Evolutionary conservation across 164 flowering plant genomes (phyloP), one percentile per base, ranked within the genome.

Genomic region (Macadamia integrifolia): DNA sequence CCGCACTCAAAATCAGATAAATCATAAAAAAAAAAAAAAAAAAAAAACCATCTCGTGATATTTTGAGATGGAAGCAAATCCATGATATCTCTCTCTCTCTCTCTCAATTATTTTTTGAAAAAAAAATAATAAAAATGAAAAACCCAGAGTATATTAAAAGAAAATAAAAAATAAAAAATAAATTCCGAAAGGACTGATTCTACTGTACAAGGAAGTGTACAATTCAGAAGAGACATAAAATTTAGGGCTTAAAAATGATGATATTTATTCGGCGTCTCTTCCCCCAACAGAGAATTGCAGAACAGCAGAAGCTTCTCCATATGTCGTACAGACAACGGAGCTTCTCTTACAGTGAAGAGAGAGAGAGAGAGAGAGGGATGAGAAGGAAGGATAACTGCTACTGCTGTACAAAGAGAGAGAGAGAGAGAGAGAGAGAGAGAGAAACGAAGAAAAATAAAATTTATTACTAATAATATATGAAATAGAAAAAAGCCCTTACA

Each of bases 261-360:
- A 53, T 12, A 53, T 14, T 53, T 53, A 53, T 53, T 53, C 17
- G 15, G 15, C 17, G n/a, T 14, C 14, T 53, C 57, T 17, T 53
- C 57, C 4, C 18, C 57, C 6, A 13, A 23, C 23, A 69, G 60
- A 65, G 66, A 61, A 61, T 61, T 32, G 59, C 60, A 52, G 66
- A 61, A 61, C 50, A 17, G 59, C 60, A 52, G 71, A 70, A 58
- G 63, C 68, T 64, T 64, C 62, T 49, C 72, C 62, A 62, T 57
- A 43, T 70, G 57, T 14, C 61, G 61, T 70, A 58, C 73, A 30
- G 56, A 69, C 42, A 31, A 9, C 66, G 50, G 63, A 60, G 69
- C 65, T 71, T 60, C 74, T 50, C 59, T n/a, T 23, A 23, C 65
- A 59, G 10, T 2, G 61, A 59, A 11, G 30, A 49, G 53, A 49